Percentiles rank a stretch among this genome's conserved stretches.
These are phyloP conservation scores for Penicillium soppii DNA, from an alignment of 495 filamentous ascomycete species.

Conservation along the genomic window DNA sequence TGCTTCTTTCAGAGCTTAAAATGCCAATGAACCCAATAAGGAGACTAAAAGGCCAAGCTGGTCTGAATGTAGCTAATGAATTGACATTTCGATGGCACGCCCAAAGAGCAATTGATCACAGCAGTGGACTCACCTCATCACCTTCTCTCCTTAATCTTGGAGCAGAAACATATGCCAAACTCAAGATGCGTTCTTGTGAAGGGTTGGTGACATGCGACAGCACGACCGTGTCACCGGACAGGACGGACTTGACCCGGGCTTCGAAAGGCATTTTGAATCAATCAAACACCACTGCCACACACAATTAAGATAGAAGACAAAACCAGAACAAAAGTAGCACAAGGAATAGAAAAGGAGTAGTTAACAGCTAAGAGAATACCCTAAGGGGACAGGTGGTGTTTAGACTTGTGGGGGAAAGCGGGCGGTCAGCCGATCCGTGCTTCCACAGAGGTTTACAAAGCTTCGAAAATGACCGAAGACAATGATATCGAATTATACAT, in stretches of 20 bases:
- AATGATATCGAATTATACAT: background rate
- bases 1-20: background rate
- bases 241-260: conserved; percentile 89
- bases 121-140: conserved; percentile 66
- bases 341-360: conserved; percentile 18
- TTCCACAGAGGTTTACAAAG: conserved; percentile 1
- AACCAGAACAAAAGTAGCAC: conserved; percentile 14
- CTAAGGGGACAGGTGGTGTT: conserved; percentile 32
- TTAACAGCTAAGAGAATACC: conserved; percentile 10
- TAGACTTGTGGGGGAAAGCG: conserved; percentile 32
- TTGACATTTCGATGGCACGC: background rate
- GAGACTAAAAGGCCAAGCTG: background rate
- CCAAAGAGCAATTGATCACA: conserved; percentile 1
- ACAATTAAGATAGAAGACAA: conserved; percentile 14
- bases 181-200: conserved; percentile 75
- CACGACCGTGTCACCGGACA: conserved; percentile 89
- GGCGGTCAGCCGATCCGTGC: conserved; percentile 24
- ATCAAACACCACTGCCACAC: conserved; percentile 17
- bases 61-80: background rate
- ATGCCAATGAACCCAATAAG: background rate
- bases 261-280: conserved; percentile 45
- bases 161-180: conserved; percentile 86
- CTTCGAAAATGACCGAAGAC: background rate
- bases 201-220: conserved; percentile 74
- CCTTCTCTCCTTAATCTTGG: conserved; percentile 84